These are phyloP conservation scores for Mesembryanthemum crystallinum DNA, from an alignment of 148 eudicot genomes.

Conservation along the genomic window DNA sequence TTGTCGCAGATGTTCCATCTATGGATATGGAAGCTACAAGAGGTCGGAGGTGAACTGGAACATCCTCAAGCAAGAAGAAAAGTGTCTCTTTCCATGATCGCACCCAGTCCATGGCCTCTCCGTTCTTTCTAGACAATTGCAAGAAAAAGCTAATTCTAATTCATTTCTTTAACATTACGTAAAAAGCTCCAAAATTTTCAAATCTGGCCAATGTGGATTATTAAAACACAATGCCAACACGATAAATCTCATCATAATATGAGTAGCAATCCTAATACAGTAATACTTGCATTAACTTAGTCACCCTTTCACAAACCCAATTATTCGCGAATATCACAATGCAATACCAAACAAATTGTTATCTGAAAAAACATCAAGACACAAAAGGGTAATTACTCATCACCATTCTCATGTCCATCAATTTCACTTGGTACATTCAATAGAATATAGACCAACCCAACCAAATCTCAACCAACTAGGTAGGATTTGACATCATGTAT, in stretches of 20 bases:
- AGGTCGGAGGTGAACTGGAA: conserved; percentile 59
- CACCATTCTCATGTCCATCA: not conserved
- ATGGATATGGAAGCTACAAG: conserved; percentile 64
- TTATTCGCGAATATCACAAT: not conserved
- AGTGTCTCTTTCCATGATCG: conserved; percentile 88
- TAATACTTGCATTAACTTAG: not conserved
- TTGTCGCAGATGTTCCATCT: conserved; percentile 97
- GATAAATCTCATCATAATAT: not conserved
- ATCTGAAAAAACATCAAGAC: not conserved
- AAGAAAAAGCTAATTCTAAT: conserved; percentile 24
- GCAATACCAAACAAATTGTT: not conserved
- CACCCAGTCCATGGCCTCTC: conserved; percentile 74
- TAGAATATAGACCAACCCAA: not conserved
- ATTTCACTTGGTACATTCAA: not conserved
- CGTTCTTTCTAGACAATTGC: conserved; percentile 78
- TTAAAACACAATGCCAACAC: not conserved
- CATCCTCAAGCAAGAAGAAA: conserved; percentile 61
- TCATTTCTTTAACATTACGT: not conserved
- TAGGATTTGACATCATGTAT: not conserved
- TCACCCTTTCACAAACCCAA: not conserved
- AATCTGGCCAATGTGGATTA: no score
- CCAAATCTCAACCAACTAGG: not conserved
- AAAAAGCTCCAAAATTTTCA: not conserved
- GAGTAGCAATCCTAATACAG: not conserved
- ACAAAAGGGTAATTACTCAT: not conserved